phyloP scores from a whole-genome alignment of 352 stramenopile species.

The Pythium scleroteichum region DNA sequence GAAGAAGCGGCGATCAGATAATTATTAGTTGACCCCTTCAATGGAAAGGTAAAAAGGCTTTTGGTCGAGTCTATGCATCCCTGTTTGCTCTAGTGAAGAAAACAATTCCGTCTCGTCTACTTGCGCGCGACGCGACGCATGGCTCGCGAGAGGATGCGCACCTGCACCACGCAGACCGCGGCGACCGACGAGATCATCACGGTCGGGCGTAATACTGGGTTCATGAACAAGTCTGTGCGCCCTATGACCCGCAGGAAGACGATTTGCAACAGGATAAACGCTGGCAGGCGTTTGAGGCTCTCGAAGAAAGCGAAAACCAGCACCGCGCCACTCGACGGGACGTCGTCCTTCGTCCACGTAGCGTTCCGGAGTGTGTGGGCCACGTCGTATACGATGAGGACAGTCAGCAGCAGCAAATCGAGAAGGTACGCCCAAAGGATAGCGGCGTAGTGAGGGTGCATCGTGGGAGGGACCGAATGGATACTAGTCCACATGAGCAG shows the following conservation, averaged over 20 bases:
- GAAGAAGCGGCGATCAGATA: slow-evolving; percentile 34
- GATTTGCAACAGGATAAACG: slow-evolving; percentile 48
- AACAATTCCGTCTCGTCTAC: slow-evolving; percentile 15
- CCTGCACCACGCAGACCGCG: slow-evolving; percentile 38
- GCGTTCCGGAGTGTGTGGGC: slow-evolving; percentile 63
- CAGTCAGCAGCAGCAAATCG: slow-evolving; percentile 55
- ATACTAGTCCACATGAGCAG: slow-evolving; percentile 54
- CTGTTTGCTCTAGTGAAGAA: slow-evolving; percentile 3
- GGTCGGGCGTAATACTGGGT: slow-evolving; percentile 72
- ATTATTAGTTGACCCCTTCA: slow-evolving; percentile 1
- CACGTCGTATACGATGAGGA: slow-evolving; percentile 68
- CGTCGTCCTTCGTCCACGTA: slow-evolving; percentile 71
- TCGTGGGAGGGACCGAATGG: slow-evolving; percentile 49
- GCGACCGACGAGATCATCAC: slow-evolving; percentile 58
- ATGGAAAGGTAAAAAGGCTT: neutral
- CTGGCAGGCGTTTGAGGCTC: slow-evolving; percentile 51
- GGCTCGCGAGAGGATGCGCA: slow-evolving; percentile 55
- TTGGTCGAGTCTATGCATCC: slow-evolving; percentile 1
- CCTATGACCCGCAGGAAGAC: slow-evolving; percentile 63
- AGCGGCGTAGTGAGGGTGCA: slow-evolving; percentile 70
- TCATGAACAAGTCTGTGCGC: slow-evolving; percentile 70
- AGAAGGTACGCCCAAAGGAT: slow-evolving; percentile 68
- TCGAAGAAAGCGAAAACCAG: slow-evolving; percentile 49
- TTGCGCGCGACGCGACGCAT: slow-evolving; percentile 58
- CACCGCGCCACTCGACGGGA: slow-evolving; percentile 55